Conservation (phyloP, 768 basidiomycete species). For the Baorangia bicolor region DNA sequence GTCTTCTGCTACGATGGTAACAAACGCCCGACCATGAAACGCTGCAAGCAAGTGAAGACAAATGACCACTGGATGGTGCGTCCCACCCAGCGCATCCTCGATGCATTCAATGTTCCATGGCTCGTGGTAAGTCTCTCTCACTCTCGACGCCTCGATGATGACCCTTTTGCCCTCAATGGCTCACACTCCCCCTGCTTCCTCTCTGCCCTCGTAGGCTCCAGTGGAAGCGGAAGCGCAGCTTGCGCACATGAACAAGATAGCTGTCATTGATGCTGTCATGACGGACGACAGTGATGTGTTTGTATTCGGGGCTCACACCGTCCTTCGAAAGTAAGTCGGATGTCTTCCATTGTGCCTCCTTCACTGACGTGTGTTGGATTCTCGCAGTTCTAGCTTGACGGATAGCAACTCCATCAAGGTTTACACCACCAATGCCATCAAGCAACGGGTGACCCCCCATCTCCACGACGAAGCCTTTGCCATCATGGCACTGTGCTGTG, state of each 20-base stretch:
- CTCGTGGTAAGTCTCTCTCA: background rate
- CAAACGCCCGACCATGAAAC: too few relatives aligned
- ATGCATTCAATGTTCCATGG: too few relatives aligned
- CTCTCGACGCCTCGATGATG: background rate
- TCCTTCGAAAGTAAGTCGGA: slow-evolving; percentile 1
- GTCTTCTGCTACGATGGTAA: too few relatives aligned
- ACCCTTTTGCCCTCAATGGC: too few relatives aligned
- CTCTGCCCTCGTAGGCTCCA: too few relatives aligned
- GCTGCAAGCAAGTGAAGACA: too few relatives aligned
- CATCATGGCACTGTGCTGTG: background rate
- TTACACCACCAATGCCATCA: background rate
- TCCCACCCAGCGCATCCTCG: background rate
- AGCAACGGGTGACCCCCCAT: slow-evolving; percentile 14
- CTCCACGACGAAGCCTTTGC: background rate
- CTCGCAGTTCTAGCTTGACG: background rate
- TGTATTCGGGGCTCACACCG: slow-evolving; percentile 1
- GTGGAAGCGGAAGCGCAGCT: too few relatives aligned
- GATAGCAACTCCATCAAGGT: background rate
- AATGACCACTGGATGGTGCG: slow-evolving; percentile 1
- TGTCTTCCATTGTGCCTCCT: too few relatives aligned
- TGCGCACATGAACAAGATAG: too few relatives aligned
- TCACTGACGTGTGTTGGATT: too few relatives aligned
- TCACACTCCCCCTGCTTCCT: too few relatives aligned
- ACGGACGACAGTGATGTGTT: slow-evolving; percentile 5
- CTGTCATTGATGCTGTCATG: too few relatives aligned